Conservation (phyloP, 805 yeast genomes). For the Ogataea paraovalis region DNA sequence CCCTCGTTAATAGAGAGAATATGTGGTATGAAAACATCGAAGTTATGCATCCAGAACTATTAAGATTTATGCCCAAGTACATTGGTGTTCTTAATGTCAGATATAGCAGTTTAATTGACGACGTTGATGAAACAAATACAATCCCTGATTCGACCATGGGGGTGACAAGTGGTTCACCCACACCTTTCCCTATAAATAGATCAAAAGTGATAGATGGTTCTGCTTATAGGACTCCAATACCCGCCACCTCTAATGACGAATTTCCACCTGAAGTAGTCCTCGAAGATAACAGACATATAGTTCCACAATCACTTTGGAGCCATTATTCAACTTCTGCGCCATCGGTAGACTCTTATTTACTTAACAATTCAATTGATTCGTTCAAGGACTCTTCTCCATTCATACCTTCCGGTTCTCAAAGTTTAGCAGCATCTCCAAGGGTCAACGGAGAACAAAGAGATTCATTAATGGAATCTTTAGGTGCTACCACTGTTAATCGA, state of each 20-base stretch:
- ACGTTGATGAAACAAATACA: slow-evolving; percentile 17
- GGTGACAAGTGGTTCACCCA: slow-evolving; percentile 4
- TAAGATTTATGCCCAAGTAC: slow-evolving; percentile 87
- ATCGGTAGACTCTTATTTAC: slow-evolving; percentile 28
- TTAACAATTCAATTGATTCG: slow-evolving; percentile 1
- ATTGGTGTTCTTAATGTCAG: slow-evolving; percentile 93
- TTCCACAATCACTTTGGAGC: slow-evolving; percentile 75
- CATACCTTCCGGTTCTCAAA: slow-evolving; percentile 6
- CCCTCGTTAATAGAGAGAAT: slow-evolving; percentile 85
- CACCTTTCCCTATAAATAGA: background rate
- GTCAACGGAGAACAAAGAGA: slow-evolving; percentile 9
- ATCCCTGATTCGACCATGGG: slow-evolving; percentile 4
- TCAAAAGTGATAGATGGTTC: background rate
- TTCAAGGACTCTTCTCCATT: slow-evolving; percentile 3
- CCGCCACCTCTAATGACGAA: slow-evolving; percentile 4
- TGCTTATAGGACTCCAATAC: slow-evolving; percentile 1
- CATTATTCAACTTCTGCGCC: slow-evolving; percentile 47
- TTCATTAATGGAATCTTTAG: slow-evolving; percentile 29
- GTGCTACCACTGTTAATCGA: slow-evolving; percentile 68
- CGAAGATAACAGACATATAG: slow-evolving; percentile 88
- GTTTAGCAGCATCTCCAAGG: slow-evolving; percentile 15
- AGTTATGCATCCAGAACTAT: slow-evolving; percentile 64
- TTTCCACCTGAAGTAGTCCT: slow-evolving; percentile 78
- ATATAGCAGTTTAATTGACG: slow-evolving; percentile 44
- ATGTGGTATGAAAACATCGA: slow-evolving; percentile 90